Evolutionary conservation across 768 basidiomycete species (phyloP).

Genomic region (Lentinula detonsa): DNA sequence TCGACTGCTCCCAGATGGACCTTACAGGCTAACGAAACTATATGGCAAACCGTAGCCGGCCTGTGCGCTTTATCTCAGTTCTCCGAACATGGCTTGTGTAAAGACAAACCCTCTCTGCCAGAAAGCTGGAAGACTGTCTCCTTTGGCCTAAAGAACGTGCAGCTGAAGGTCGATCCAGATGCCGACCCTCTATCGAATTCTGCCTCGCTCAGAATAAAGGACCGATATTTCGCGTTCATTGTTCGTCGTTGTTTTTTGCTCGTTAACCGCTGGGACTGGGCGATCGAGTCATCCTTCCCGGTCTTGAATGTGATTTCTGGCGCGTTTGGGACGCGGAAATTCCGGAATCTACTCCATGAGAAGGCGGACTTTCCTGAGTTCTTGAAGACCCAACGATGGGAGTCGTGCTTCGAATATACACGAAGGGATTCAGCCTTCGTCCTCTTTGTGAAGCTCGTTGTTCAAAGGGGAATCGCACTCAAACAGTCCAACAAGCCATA

Average conservation of each 20-base stretch:
- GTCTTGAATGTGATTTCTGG: slow-evolving; percentile 62
- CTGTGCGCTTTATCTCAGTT: slow-evolving; percentile 79
- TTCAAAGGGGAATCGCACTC: slow-evolving; percentile 46
- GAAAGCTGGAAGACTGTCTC: not conserved
- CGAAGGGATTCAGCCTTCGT: slow-evolving; percentile 65
- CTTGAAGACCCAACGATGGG: slow-evolving; percentile 48
- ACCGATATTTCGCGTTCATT: slow-evolving; percentile 66
- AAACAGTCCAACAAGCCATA: slow-evolving; percentile 20
- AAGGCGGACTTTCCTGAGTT: slow-evolving; percentile 66
- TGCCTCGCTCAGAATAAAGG: slow-evolving; percentile 43
- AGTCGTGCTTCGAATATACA: slow-evolving; percentile 43
- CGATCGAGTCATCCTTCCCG: slow-evolving; percentile 43
- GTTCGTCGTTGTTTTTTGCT: slow-evolving; percentile 71
- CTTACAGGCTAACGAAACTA: slow-evolving; percentile 50
- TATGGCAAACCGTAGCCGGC: slow-evolving; percentile 68
- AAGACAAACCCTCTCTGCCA: slow-evolving; percentile 16
- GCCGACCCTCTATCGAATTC: slow-evolving; percentile 33
- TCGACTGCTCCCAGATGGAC: slow-evolving; percentile 20
- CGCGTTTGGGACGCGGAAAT: slow-evolving; percentile 73
- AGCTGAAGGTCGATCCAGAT: slow-evolving; percentile 46
- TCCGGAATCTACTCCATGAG: slow-evolving; percentile 63
- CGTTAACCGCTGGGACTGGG: slow-evolving; percentile 75
- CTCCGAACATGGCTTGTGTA: slow-evolving; percentile 41
- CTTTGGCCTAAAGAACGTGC: slow-evolving; percentile 21
- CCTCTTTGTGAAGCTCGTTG: slow-evolving; percentile 77